Evolutionary conservation across 2,329 filamentous ascomycete genomes (phyloP).

Genomic region (Capronia americana): DNA sequence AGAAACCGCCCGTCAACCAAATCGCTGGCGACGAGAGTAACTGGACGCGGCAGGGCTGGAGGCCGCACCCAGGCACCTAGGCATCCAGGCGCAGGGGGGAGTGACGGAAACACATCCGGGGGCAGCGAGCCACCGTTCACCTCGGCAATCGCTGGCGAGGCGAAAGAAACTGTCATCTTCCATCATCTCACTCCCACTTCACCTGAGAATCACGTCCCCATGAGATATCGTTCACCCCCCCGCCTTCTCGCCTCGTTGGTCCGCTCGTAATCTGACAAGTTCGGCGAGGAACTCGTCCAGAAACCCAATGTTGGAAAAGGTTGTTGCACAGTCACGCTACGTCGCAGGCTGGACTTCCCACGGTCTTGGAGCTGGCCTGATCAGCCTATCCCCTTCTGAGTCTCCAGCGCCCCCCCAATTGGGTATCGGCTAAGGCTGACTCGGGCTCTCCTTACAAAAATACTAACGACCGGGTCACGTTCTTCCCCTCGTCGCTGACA

Average conservation of each 20-base stretch:
- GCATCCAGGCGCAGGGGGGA: background rate
- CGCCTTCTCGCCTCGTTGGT: slow-evolving; percentile 26
- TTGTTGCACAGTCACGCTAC: background rate
- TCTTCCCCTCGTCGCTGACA: slow-evolving; percentile 22
- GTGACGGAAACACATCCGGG: background rate
- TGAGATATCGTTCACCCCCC: slow-evolving; percentile 14
- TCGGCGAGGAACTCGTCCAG: slow-evolving; percentile 1
- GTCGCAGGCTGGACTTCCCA: background rate
- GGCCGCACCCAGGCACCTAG: background rate
- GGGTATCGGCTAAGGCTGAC: slow-evolving; percentile 34
- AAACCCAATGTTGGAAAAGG: background rate
- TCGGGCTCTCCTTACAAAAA: slow-evolving; percentile 12
- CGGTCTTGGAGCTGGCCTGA: slow-evolving; percentile 4
- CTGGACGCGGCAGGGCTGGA: slow-evolving; percentile 18
- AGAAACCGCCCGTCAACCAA: background rate
- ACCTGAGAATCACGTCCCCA: background rate
- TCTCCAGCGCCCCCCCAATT: slow-evolving; percentile 2
- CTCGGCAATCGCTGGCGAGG: slow-evolving; percentile 1
- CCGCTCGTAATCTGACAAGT: slow-evolving; percentile 28
- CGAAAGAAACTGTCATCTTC: slow-evolving; percentile 7
- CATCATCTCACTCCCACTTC: slow-evolving; percentile 14
- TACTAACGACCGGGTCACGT: slow-evolving; percentile 9
- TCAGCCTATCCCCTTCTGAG: slow-evolving; percentile 16
- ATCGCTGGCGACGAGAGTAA: slow-evolving; percentile 1
- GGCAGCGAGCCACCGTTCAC: background rate